Base-by-base conservation (phyloP, 2,329 filamentous ascomycete genomes). In the Colletotrichum sansevieriae region DNA sequence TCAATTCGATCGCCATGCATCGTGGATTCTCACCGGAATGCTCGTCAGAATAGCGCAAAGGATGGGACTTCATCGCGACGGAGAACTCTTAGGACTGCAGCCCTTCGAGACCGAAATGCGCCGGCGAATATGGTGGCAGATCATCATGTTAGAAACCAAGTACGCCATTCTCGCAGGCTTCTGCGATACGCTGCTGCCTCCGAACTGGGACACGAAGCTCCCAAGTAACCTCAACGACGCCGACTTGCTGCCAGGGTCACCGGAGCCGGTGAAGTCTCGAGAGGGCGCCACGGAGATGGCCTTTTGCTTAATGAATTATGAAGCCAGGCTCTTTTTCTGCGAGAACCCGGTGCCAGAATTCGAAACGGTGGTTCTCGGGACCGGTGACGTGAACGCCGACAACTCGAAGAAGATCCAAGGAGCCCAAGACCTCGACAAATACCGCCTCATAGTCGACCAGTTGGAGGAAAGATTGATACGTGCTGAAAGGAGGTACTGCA, bases 31-130 rank as follows among this genome's bases (percentile, higher is more conserved):
- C 20, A 87, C 87, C 54, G 89, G 89, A 3, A 81, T 88, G 22
- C 82, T 88, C 6, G 81, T 91, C 33, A 85, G 90, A 22, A 87
- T 91, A 63, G 89, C 88, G 0, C 87, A 91, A 73, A 89, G 89
- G 73, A 89, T 92, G 83, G 90, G 90, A 1, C 82, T 91, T 57
- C 88, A 91, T 67, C 83, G 87, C 9, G 89, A 92, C 65, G 89
- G 88, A 39, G 83, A 85, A 68, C 76, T 79, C 18, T 79, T 89
- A 3, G 84, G 84, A 1, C 79, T 91, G 2, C 81, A 85, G 0
- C 87, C 88, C 0, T 90, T 91, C 71, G 88, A 91, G 73, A 85
- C 85, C 2, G 88, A 92, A 74, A 91, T 91, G 83, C 84, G 89
- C 10, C 81, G 89, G 49, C 83, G 90, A 3, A 81, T 91, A 46